Base-by-base conservation (phyloP, 306 rosid genomes). In the Potentilla sterilis region DNA sequence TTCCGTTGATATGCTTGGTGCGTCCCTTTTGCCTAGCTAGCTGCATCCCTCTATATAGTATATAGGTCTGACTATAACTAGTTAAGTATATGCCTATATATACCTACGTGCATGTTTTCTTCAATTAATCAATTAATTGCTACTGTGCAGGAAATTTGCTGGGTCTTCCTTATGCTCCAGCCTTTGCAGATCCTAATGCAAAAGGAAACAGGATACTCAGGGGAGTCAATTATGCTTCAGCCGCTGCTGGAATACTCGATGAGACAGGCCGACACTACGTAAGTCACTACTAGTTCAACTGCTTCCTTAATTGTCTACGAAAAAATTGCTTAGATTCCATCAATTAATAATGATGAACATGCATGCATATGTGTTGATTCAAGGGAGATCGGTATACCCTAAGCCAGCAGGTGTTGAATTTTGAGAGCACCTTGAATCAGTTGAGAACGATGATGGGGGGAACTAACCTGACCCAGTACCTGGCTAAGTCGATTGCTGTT, bases 211-310 rank as follows among this genome's bases (percentile, higher is more conserved):
- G n/a, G 69, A 79, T 88, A 24, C 82, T 78, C 22, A 51, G 77
- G 24, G 98, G 98, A 32, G 96, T 94, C 64, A 91, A 91, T 67
- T 94, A 78, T 77, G 98, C 95, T 59, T 94, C 98, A 3, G 96
- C 91, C 24, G 86, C 92, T 34, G 83, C 74, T 22, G 97, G 98
- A 72, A 91, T 94, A 62, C 92, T 94, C 41, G 94, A 88, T 5
- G 93, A 89, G 16, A 83, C 93, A 12, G 98, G 98, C 74, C 81
- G 69, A 55, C 86, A 87, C 83, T 94, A 74, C 16, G 98, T 94
- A 87, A 14, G 65, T n/a, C 28, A 8, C 14, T 55, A 55, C 62
- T 21, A 21, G 62, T 34, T n/a, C n/a, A 55, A 14, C n/a, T 66
- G 6, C 16, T 37, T 65, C 22, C 22, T 32, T n/a, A n/a, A n/a